These are phyloP conservation scores for Quercus parvula DNA, from an alignment of 306 rosid species.

Conservation along the genomic window DNA sequence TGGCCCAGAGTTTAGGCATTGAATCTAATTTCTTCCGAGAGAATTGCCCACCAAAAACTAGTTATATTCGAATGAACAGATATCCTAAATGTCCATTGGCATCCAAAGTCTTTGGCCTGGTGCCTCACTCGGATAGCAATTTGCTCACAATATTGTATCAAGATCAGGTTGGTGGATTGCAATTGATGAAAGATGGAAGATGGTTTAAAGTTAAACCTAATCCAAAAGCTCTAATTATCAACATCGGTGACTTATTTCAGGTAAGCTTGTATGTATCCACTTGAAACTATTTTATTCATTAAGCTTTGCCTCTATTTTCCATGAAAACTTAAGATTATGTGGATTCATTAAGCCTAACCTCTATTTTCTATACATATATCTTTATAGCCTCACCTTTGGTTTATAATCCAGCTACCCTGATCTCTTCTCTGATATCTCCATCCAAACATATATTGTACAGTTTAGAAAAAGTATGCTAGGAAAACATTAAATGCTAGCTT, in stretches of 20 bases:
- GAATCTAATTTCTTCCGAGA: conserved; percentile 41
- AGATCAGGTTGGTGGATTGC: conserved; percentile 45
- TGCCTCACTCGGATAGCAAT: conserved; percentile 62
- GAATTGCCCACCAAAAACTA: conserved; percentile 38
- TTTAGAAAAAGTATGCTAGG: too few species aligned
- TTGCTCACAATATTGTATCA: conserved; percentile 46
- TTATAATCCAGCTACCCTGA: too few species aligned
- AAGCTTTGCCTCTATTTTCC: too few species aligned
- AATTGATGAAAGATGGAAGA: conserved; percentile 41
- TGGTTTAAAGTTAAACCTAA: conserved; percentile 54
- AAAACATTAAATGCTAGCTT: too few species aligned
- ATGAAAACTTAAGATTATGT: too few species aligned
- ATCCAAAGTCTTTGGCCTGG: conserved; percentile 48
- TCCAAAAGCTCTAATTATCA: conserved; percentile 47
- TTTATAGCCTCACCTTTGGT: too few species aligned
- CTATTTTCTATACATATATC: too few species aligned
- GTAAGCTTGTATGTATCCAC: conserved; percentile 22
- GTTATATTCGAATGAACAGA: conserved; percentile 58
- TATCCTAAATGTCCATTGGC: conserved; percentile 64
- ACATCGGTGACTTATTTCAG: conserved; percentile 80
- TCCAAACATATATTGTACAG: too few species aligned
- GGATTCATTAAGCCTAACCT: too few species aligned
- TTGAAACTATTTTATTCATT: too few species aligned
- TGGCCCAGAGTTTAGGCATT: conserved; percentile 46
- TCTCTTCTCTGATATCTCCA: too few species aligned